phyloP scores from a whole-genome alignment of 1,284 basidiomycete species.

The Malassezia pachydermatis region DNA sequence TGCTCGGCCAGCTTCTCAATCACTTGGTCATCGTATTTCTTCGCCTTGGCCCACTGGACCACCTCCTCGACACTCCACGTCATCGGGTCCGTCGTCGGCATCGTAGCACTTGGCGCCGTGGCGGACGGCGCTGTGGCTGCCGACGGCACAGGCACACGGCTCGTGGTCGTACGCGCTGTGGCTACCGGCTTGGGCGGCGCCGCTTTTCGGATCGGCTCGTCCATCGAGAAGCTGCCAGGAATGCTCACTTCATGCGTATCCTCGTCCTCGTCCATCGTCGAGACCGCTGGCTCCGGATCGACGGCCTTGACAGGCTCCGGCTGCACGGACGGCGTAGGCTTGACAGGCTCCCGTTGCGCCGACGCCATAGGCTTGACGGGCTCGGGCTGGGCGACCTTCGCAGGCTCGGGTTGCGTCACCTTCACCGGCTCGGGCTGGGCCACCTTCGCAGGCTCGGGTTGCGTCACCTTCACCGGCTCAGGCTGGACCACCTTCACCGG shows the following conservation, averaged over 20 bases:
- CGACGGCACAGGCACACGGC: background rate
- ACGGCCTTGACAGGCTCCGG: background rate
- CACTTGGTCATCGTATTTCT: constrained; percentile 73
- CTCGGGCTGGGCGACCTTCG: background rate
- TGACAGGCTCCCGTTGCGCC: too few species aligned
- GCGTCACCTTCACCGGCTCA: too few species aligned
- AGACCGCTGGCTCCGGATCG: background rate
- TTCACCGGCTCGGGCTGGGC: background rate
- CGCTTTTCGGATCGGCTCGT: background rate
- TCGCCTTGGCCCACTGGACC: constrained; percentile 71
- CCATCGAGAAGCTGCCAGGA: constrained; percentile 1
- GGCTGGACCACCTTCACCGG: background rate
- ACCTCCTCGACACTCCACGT: constrained; percentile 86
- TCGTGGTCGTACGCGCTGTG: background rate
- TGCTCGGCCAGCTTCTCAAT: constrained; percentile 70
- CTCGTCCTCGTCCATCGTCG: too few species aligned
- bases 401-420: background rate
- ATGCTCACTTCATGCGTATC: constrained; percentile 1
- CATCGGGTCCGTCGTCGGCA: constrained; percentile 51
- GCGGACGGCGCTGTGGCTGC: background rate
- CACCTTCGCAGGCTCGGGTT: background rate
- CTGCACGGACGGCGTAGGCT: too few species aligned
- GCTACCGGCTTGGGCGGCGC: background rate
- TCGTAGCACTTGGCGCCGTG: background rate
- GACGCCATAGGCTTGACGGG: too few species aligned